Evolutionary conservation across 176 grass and related monocot genomes (phyloP).

Genomic region (Coix lacrymajobi): DNA sequence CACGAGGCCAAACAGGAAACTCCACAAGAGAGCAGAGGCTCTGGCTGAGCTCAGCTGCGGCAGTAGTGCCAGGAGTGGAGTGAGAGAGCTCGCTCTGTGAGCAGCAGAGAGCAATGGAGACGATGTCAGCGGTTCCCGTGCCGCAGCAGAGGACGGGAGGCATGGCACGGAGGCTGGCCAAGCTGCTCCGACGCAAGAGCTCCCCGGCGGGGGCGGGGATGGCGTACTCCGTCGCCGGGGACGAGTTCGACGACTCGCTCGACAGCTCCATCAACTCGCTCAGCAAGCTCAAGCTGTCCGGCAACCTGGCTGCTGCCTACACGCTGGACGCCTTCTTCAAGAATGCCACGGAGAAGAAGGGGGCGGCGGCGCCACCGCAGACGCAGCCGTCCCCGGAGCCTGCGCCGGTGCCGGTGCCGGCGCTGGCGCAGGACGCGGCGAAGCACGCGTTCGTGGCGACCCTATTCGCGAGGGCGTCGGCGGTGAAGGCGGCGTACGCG

Average conservation of each 20-base stretch:
- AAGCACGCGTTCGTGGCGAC: conserved; percentile 48
- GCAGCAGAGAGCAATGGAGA: conserved; percentile 36
- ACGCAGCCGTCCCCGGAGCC: not conserved
- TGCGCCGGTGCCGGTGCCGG: not conserved
- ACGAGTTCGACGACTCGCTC: conserved; percentile 37
- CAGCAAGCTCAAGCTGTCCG: conserved; percentile 67
- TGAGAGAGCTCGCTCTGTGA: not conserved
- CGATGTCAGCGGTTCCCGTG: not conserved
- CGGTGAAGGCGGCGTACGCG: conserved; percentile 86
- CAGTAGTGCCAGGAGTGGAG: not conserved
- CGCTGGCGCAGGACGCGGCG: not conserved
- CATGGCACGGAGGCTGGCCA: conserved; percentile 41
- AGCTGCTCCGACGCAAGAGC: conserved; percentile 57
- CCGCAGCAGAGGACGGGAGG: conserved; percentile 36
- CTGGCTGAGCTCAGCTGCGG: not conserved
- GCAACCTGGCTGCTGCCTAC: conserved; percentile 48
- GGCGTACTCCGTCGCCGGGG: conserved; percentile 30
- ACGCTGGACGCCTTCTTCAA: conserved; percentile 32
- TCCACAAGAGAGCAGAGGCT: not conserved
- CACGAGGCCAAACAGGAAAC: not conserved
- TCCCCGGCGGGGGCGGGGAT: not conserved
- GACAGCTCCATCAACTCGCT: conserved; percentile 55
- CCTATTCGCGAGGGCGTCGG: conserved; percentile 65
- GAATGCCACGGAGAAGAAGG: conserved; percentile 24
- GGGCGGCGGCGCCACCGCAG: not conserved